Evolutionary conservation across 345 rosid species (phyloP).

Genomic region (Populus deltoides): DNA sequence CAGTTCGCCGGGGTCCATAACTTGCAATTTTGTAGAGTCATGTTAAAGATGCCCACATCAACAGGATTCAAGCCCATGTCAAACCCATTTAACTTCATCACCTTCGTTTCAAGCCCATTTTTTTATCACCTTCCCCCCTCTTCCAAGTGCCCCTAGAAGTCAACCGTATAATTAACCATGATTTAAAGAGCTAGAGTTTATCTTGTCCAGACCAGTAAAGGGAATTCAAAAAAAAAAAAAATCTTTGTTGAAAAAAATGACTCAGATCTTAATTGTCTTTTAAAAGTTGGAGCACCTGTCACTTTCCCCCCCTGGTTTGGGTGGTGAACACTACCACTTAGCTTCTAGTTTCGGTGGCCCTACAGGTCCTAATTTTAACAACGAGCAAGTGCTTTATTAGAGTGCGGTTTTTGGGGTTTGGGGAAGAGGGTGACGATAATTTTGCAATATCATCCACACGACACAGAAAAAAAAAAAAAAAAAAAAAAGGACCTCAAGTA

Average conservation of each 20-base stretch:
- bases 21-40: not conserved
- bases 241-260: too few relatives aligned
- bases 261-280: too few relatives aligned
- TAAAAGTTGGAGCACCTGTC: too few relatives aligned
- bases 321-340: not conserved
- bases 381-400: not conserved
- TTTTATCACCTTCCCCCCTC: not conserved
- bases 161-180: not conserved
- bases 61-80: not conserved
- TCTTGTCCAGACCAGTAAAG: too few relatives aligned
- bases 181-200: not conserved
- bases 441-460: not conserved
- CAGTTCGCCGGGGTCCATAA: not conserved
- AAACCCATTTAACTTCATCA: not conserved
- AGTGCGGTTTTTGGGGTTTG: not conserved
- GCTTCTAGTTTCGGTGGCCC: not conserved
- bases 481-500: not conserved
- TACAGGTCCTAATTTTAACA: not conserved
- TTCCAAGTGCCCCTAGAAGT: not conserved
- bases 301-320: accelerated
- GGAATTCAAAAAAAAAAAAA: too few relatives aligned
- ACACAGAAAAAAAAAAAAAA: too few relatives aligned
- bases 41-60: not conserved
- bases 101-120: not conserved
- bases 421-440: not conserved